Conservation (phyloP, 139 green algal species). For the Parachlorella kessleri region DNA sequence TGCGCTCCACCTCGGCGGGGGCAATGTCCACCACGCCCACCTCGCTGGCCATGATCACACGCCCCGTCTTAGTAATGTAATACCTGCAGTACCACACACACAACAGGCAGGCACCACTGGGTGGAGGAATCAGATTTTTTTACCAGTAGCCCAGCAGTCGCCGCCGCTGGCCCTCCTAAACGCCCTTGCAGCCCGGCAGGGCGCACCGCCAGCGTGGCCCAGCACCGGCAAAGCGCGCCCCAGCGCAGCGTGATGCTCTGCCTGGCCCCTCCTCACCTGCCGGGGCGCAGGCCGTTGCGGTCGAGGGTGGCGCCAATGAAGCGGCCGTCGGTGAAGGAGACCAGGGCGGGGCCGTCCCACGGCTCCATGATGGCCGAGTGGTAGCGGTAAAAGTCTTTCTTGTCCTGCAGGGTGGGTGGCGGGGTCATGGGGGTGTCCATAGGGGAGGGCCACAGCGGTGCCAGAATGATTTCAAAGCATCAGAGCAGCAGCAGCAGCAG, state of each 20-base stretch:
- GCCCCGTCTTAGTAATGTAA: conserved; percentile 88
- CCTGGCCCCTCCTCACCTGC: conserved; percentile 17
- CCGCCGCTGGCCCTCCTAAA: no score
- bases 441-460: no score
- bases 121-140: no score
- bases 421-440: background rate
- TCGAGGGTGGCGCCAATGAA: conserved; percentile 95
- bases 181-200: no score
- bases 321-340: conserved; percentile 92
- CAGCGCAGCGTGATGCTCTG: background rate
- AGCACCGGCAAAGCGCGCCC: no score
- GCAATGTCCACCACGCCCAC: conserved; percentile 95
- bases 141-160: no score
- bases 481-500: no score
- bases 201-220: no score
- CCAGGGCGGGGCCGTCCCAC: conserved; percentile 95
- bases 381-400: conserved; percentile 93
- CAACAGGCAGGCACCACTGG: no score
- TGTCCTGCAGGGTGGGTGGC: conserved; percentile 48
- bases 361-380: conserved; percentile 95
- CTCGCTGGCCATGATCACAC: conserved; percentile 72
- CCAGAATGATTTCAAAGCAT: no score
- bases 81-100: no score
- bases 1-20: conserved; percentile 77
- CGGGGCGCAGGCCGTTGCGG: conserved; percentile 95